phyloP scores from a whole-genome alignment of 805 yeast genomes.

The Metschnikowia shivogae region DNA sequence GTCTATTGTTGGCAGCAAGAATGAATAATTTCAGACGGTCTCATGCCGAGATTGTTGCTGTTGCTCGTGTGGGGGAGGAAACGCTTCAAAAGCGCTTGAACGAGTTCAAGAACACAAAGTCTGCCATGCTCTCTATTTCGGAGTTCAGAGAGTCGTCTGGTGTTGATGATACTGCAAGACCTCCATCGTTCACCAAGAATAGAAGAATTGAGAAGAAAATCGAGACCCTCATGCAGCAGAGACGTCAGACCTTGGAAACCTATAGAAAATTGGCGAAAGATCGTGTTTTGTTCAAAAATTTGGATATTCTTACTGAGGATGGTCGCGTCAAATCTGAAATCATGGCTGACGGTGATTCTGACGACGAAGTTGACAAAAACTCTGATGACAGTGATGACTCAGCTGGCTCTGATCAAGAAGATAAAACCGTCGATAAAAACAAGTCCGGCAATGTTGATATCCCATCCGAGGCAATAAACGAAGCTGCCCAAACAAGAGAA shows the following conservation, averaged over 20 bases:
- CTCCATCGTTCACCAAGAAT: conserved; percentile 77
- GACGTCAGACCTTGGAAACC: conserved; percentile 17
- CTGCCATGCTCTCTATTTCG: conserved; percentile 68
- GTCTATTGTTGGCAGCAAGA: conserved; percentile 86
- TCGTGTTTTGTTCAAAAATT: conserved; percentile 7
- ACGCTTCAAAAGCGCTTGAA: conserved; percentile 86
- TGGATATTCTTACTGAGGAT: not conserved
- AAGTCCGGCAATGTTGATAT: too few species aligned
- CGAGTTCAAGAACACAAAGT: conserved; percentile 76
- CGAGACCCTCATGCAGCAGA: conserved; percentile 24
- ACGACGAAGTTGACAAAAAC: not conserved
- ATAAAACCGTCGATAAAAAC: not conserved
- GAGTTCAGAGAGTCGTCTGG: conserved; percentile 58
- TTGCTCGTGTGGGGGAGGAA: conserved; percentile 91
- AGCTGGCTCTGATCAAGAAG: conserved; percentile 2
- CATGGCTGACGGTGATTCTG: conserved; percentile 7
- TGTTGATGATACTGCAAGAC: conserved; percentile 49
- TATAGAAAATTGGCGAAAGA: conserved; percentile 22
- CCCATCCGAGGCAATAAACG: too few species aligned
- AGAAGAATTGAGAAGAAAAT: conserved; percentile 47
- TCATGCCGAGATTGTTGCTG: conserved; percentile 90
- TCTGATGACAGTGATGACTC: too few species aligned
- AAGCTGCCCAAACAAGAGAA: too few species aligned
- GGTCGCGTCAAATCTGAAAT: conserved; percentile 1
- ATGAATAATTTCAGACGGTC: conserved; percentile 94